phyloP scores from a whole-genome alignment of 306 rosid species.

The Inga laurina region DNA sequence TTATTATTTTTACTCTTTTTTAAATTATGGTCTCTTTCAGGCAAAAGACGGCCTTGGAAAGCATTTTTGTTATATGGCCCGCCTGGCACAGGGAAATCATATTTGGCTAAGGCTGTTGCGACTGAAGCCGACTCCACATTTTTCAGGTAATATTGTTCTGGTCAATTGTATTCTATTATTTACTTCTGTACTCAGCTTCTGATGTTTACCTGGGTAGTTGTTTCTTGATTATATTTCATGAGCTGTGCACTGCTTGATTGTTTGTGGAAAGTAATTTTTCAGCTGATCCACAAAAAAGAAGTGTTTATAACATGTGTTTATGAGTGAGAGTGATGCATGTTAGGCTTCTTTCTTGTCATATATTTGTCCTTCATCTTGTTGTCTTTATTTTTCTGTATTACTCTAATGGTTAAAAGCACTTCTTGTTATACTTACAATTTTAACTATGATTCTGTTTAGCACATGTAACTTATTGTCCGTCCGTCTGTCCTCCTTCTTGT shows the following conservation, averaged over 20 bases:
- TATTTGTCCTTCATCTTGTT: neutral
- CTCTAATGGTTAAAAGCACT: neutral
- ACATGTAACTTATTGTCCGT: neutral
- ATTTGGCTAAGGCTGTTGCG: conserved; percentile 99
- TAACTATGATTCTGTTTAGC: neutral
- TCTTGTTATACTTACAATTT: neutral
- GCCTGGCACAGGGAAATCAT: conserved; percentile 98
- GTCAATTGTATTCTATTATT: neutral
- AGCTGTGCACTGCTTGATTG: neutral
- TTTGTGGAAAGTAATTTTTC: neutral
- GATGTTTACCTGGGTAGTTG: neutral
- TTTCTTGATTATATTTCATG: neutral
- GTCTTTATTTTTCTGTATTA: neutral
- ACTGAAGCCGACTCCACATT: conserved; percentile 98
- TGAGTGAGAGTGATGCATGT: neutral
- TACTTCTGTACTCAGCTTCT: neutral
- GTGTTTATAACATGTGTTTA: neutral
- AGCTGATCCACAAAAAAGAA: neutral
- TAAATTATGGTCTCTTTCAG: conserved; percentile 37
- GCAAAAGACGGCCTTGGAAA: conserved; percentile 94
- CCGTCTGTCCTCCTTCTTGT: neutral
- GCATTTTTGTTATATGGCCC: conserved; percentile 96
- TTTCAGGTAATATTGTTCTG: conserved; percentile 63
- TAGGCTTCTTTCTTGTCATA: neutral
- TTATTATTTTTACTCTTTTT: neutral